Conservation (phyloP, 2,329 filamentous ascomycete genomes). For the Fusarium penzigii region DNA sequence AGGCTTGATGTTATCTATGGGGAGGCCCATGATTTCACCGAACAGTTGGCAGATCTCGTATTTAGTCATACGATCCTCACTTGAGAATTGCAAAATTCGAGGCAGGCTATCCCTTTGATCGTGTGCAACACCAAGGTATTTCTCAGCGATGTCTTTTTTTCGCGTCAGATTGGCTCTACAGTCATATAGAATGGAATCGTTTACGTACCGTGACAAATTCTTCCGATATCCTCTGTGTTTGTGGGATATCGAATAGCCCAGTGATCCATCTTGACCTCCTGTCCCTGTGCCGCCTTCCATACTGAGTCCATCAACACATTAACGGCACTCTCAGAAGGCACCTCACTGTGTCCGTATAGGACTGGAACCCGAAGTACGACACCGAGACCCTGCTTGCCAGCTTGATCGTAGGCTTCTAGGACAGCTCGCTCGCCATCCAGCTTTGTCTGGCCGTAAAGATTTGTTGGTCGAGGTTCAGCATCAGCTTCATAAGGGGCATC, state of each 20-base stretch:
- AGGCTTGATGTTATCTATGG: slow-evolving; percentile 66
- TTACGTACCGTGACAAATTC: slow-evolving; percentile 67
- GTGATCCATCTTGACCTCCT: slow-evolving; percentile 76
- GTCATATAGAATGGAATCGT: neutral
- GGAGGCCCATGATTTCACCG: slow-evolving; percentile 76
- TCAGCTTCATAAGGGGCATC: slow-evolving; percentile 79
- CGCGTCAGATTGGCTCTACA: neutral
- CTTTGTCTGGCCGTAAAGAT: slow-evolving; percentile 69
- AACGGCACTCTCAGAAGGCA: slow-evolving; percentile 74
- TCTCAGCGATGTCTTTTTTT: slow-evolving; percentile 63
- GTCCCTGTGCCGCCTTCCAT: slow-evolving; percentile 64
- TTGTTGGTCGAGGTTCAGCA: slow-evolving; percentile 67
- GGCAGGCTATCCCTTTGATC: slow-evolving; percentile 58
- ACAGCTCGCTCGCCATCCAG: slow-evolving; percentile 64
- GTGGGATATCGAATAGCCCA: slow-evolving; percentile 85
- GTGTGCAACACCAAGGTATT: slow-evolving; percentile 59
- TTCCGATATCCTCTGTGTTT: slow-evolving; percentile 82
- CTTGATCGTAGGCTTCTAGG: slow-evolving; percentile 57
- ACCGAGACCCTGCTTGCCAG: slow-evolving; percentile 53
- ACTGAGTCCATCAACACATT: slow-evolving; percentile 78
- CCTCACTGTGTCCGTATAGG: slow-evolving; percentile 76
- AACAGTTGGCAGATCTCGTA: slow-evolving; percentile 83
- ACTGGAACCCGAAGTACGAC: slow-evolving; percentile 80
- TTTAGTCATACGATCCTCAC: slow-evolving; percentile 85
- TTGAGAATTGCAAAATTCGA: slow-evolving; percentile 77